Evolutionary conservation across 2,329 filamentous ascomycete genomes (phyloP), one percentile per base, ranked within the genome.

Genomic region (Blastomyces emzantsi): DNA sequence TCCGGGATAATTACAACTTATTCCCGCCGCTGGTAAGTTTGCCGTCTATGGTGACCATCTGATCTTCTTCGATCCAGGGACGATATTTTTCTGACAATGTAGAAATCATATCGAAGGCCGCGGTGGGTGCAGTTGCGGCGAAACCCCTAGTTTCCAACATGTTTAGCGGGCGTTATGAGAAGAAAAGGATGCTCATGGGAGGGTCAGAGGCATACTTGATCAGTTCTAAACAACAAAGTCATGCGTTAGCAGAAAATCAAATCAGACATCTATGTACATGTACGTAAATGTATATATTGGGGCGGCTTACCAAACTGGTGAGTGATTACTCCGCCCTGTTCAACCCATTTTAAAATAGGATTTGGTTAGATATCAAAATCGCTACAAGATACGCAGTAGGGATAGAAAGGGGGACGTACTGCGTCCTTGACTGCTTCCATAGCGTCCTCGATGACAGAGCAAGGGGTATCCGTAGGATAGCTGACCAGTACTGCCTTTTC

Each of bases 401-500:
- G 45, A 33, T 55, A 30, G 13, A 57, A 54, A 54, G 47, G 22
- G 60, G 25, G 60, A 45, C 80, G 67, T 75, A 82, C 90, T 49
- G 86, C 87, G 56, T 86, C 80, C 61, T 81, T 76, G 70, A 96
- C 87, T 2, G 85, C 83, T 52, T 87, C 77, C 80, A 88, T 94
- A 55, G 90, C 91, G 63, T 89, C 76, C 28, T 86, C 78, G 41
- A 96, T 75, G 45, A 95, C 79, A 45, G 80, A 81, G 67, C 88
- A 79, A 25, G 90, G 87, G 69, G 86, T 88, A 58, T 85, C 81
- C 61, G 86, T 79, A 30, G 88, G 85, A 73, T 91, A 96, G 71
- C 84, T 90, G 71, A 97, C 82, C 69, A 97, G 87, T 67, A 95
- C 85, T 45, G 85, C 84, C 75, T 90, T 90, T 72, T 87, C 83